A percentile compares a stretch with the other conserved stretches of the same genome.
Conservation (phyloP, 805 yeast species). For the Lachancea mirantina region DNA sequence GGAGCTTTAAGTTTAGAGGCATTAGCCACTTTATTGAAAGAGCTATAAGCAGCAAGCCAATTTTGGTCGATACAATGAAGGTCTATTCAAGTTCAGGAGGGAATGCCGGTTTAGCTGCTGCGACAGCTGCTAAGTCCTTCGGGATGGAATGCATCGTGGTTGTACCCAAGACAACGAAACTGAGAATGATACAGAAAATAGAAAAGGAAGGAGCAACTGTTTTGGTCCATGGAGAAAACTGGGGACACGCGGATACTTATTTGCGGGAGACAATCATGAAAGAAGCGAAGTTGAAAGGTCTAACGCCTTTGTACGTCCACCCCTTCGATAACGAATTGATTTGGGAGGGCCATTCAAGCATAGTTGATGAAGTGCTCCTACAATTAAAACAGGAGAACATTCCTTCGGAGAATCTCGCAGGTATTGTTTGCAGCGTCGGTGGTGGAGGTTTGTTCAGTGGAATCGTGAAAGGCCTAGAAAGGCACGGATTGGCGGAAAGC, state of each 20-base stretch:
- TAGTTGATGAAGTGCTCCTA: conserved; percentile 39
- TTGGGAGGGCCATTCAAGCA: conserved; percentile 49
- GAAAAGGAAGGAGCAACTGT: conserved; percentile 41
- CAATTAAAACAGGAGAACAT: conserved; percentile 20
- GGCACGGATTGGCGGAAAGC: conserved; percentile 30
- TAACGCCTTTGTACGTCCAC: conserved; percentile 40
- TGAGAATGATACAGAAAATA: conserved; percentile 37
- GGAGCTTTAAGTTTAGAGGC: conserved; percentile 52
- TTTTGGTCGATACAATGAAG: conserved; percentile 28
- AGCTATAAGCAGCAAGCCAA: conserved; percentile 26
- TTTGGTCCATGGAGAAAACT: conserved; percentile 38
- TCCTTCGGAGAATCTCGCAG: conserved; percentile 30
- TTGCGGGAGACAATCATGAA: conserved; percentile 29
- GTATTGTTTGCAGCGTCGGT: conserved; percentile 48
- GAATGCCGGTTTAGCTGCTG: conserved; percentile 41
- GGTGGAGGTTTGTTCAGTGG: conserved; percentile 56
- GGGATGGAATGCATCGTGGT: conserved; percentile 46
- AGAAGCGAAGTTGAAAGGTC: neutral
- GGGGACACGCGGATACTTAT: conserved; percentile 46
- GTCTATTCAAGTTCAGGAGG: conserved; percentile 52
- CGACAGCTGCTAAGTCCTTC: conserved; percentile 37
- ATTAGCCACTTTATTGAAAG: conserved; percentile 41
- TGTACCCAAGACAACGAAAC: conserved; percentile 46
- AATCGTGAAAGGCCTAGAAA: conserved; percentile 38
- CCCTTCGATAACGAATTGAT: conserved; percentile 46